Base-by-base conservation (phyloP, 345 rosid species). In the Ceriops decandra region DNA sequence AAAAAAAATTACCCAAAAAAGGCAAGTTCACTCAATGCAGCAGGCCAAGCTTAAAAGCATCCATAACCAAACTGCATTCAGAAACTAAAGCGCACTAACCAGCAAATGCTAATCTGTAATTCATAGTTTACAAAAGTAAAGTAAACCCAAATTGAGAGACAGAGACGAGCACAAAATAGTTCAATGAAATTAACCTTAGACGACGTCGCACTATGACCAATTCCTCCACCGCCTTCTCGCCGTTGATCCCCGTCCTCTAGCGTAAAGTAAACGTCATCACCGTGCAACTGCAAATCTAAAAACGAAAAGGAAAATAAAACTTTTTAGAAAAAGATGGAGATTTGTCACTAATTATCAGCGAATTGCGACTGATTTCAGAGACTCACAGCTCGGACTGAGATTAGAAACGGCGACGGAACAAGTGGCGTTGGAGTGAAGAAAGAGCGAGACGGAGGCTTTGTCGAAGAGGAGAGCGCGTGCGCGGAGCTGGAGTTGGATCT, bases 391-490 rank as follows among this genome's bases (percentile, higher is more conserved):
- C 0, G 89, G 80, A 78, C 86, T 88, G 38, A 91, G 97, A 70
- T 89, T 88, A 0, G 97, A 84, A 64, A 87, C 71, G 4, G 91
- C 75, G 20, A 70, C 66, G 21, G 91, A 65, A 60, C 85, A 73
- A 31, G 86, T 69, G 38, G 80, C 63, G 38, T 79, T 69, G 58
- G 86, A 78, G 21, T 84, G 85, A 62, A 86, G 82, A 74, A 86
- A 90, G 68, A 93, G 97, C 7, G 96, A 73, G 64, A 71, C 77
- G 32, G 80, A 66, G 72, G 97, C 98, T 82, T 93, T 93, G 66
- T 89, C 97, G 71, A 83, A 93, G 47, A 91, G 73, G 60, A 93
- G 98, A 58, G 98, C 97, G 15, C 98, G 96, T 52, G 70, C 90
- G 24, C 97, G 84, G 77, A 93, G 95, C 82, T 87, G 98, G 69